Percentiles rank a stretch among this genome's conserved stretches.
These are phyloP conservation scores for Theileria orientalis DNA, from an alignment of 169 alveolate genomes.

Conservation along the genomic window DNA sequence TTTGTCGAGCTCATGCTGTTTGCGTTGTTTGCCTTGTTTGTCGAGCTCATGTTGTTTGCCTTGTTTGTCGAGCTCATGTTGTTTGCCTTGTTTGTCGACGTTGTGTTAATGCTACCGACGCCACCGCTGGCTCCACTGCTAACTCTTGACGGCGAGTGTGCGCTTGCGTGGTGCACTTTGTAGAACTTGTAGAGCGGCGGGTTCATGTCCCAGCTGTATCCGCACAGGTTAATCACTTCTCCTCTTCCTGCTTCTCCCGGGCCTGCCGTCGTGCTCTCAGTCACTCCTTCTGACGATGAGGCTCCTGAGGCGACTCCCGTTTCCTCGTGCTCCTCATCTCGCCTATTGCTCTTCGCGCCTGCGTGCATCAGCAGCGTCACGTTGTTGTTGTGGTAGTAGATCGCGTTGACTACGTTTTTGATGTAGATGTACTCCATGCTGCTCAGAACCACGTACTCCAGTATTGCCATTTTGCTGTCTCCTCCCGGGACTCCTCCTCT, in stretches of 20 bases:
- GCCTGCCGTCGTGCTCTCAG: background rate
- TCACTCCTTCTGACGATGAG: too few species aligned
- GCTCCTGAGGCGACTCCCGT: too few species aligned
- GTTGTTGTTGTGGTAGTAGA: conserved; percentile 16
- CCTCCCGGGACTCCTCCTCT: too few species aligned
- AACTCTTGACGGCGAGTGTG: too few species aligned
- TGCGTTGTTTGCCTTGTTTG: too few species aligned
- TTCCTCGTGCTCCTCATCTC: background rate
- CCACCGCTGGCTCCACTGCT: too few species aligned
- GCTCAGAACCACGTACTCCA: conserved; percentile 32
- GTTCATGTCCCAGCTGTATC: conserved; percentile 30
- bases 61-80: too few species aligned
- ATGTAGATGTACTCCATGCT: conserved; percentile 47
- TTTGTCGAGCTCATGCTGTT: too few species aligned
- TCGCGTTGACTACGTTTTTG: conserved; percentile 16
- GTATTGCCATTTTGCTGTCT: background rate
- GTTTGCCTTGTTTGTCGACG: too few species aligned
- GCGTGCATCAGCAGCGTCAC: background rate
- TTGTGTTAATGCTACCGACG: too few species aligned
- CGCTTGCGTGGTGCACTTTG: too few species aligned
- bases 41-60: too few species aligned
- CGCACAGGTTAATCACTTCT: conserved; percentile 1
- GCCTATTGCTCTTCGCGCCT: background rate
- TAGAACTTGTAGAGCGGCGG: conserved; percentile 12
- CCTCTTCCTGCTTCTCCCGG: background rate